These are phyloP conservation scores for Malus asiatica DNA, from an alignment of 306 rosid species.

Conservation along the genomic window DNA sequence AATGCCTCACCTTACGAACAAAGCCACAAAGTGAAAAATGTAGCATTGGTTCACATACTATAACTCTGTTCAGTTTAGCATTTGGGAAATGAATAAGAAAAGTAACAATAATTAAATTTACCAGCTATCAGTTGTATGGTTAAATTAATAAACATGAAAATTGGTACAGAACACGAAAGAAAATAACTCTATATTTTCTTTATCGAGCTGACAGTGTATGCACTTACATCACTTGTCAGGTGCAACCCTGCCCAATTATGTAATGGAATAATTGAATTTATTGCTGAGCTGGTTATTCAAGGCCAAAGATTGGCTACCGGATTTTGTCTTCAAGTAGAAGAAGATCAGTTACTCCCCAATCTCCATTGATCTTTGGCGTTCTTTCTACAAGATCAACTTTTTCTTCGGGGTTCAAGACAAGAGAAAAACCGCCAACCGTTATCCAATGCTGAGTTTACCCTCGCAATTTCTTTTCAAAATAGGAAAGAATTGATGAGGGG, in stretches of 20 bases:
- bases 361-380: not conserved
- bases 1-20: not conserved
- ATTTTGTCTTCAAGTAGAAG: not conserved
- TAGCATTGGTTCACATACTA: not conserved
- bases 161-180: not conserved
- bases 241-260: not conserved
- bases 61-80: not conserved
- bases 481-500: not conserved
- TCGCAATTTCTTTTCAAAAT: not conserved
- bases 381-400: not conserved
- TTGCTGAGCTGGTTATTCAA: not conserved
- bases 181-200: not conserved
- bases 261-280: not conserved
- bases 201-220: not conserved
- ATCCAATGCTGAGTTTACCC: not conserved
- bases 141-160: not conserved
- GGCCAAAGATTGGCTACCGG: not conserved
- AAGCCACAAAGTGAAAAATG: not conserved
- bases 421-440: not conserved
- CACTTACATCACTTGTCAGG: not conserved
- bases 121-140: not conserved
- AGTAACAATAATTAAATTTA: not conserved
- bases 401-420: not conserved
- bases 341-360: not conserved
- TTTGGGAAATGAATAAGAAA: not conserved